These are phyloP conservation scores for Blastobotrys elegans DNA, from an alignment of 1,139 yeast species.

Conservation along the genomic window DNA sequence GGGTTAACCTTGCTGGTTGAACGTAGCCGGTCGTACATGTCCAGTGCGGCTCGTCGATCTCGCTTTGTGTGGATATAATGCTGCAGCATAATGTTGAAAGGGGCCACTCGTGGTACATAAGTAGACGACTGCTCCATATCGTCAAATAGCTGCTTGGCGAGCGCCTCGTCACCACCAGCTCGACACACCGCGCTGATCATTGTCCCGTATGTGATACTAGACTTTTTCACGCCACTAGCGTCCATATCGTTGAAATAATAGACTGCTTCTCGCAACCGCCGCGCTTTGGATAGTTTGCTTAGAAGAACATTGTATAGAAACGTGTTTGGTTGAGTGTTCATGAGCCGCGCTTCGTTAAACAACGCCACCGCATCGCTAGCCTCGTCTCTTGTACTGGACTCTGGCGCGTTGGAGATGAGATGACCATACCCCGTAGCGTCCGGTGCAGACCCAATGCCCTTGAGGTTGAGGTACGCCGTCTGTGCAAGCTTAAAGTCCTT, in stretches of 20 bases:
- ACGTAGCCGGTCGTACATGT: conserved; percentile 31
- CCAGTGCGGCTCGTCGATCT: conserved; percentile 34
- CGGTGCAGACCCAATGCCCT: conserved; percentile 34
- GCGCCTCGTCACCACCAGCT: conserved; percentile 35
- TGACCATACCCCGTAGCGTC: conserved; percentile 37
- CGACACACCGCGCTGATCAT: conserved; percentile 39
- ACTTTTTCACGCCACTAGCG: conserved; percentile 26
- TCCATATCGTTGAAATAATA: conserved; percentile 34
- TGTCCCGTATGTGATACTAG: conserved; percentile 38
- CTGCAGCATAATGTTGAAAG: conserved; percentile 39
- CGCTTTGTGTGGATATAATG: conserved; percentile 35
- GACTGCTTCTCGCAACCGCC: conserved; percentile 34
- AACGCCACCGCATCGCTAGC: conserved; percentile 34
- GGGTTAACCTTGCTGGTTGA: conserved; percentile 29
- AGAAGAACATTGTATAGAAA: conserved; percentile 38
- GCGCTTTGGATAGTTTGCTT: conserved; percentile 36
- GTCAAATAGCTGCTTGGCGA: conserved; percentile 33
- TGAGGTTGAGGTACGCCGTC: conserved; percentile 29
- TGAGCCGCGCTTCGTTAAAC: conserved; percentile 35
- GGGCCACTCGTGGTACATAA: conserved; percentile 35
- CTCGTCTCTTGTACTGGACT: conserved; percentile 28
- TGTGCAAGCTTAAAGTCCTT: conserved; percentile 25
- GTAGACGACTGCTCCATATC: conserved; percentile 35
- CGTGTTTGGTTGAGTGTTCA: conserved; percentile 32
- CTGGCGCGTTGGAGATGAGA: conserved; percentile 30